Base-by-base conservation (phyloP, 495 filamentous ascomycete genomes). In the Aspergillus leporis region DNA sequence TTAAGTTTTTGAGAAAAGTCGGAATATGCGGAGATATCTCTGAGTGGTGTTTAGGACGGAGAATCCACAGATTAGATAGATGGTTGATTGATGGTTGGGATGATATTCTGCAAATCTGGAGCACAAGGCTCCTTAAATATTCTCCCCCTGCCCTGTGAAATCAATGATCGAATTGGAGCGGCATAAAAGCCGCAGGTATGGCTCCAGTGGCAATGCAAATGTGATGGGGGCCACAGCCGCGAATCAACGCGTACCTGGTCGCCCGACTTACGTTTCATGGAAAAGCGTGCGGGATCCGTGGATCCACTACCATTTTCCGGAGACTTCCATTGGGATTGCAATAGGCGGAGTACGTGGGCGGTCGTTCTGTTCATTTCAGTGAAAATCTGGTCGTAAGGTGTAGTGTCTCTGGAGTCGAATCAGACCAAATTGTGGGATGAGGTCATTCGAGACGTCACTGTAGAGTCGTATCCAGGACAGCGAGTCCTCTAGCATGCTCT, bases 201-300 rank as follows among this genome's bases (percentile, higher is more conserved):
- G 41, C 41, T 45, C 41, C 41, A 45, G 41, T 45, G 41, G 41
- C 41, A 45, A 45, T 45, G 41, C 41, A 45, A n/a, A 45, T 14
- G 38, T 5, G 38, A 41, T 41, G 38, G 38, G n/a, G 38, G 23
- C 21, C 19, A 7, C 43, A 47, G 43, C 43, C 43, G 13, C 43
- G 43, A 47, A 47, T 47, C 43, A 47, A 1, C 7, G 21, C 19
- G 43, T 16, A 12, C 38, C 5, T 41, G 10, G 38, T 23, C 43
- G 43, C 18, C 43, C 18, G 16, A 8, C 19, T 16, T 45, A 47
- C 43, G 43, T 47, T 47, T 47, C 43, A 23, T n/a, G 7, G 43
- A 7, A n/a, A 23, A 23, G 18, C 36, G 43, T 22, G 43, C 9
- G 16, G 43, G 19, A 22, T 47, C 43, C 43, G 19, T 14, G 43